Evolutionary conservation across 2,329 filamentous ascomycete genomes (phyloP), one percentile per base, ranked within the genome.

Genomic region (Coleophoma crateriformis): DNA sequence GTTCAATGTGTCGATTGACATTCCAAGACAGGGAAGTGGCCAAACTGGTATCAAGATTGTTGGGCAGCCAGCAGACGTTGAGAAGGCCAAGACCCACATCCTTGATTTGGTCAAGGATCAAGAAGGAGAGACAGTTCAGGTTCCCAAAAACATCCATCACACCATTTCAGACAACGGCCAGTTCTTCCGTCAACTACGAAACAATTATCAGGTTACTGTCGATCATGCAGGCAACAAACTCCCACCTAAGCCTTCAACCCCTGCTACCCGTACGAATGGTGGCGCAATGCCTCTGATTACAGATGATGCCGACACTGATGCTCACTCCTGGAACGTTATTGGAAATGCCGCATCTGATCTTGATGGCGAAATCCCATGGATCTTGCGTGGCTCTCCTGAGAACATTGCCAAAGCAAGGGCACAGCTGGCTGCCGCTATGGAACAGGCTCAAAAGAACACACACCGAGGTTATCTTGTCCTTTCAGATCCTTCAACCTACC

Each of bases 141-240:
- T 99, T 8, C 92, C 94, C 11, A 81, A 84, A 52, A 82, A 84
- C 59, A 75, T 94, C 52, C 94, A 99, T 73, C 89, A 97, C 66
- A 72, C 78, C 52, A 79, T 99, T 58, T 81, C 88, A 47, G 92
- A 96, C 66, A 91, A 92, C 56, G 94, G 92, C 1, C 85, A 90
- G 60, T 88, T 97, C 73, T 96, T 97, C 87, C 88, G 92, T 57
- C 87, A 84, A 61, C 82, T 99, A 39, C 84, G 87, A 56, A 91
- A 84, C 68, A 88, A 96, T 63, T 79, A 88, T 69, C 85, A 88
- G 58, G 90, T 99, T 57, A 94, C 87, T 1, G 87, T 99, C 47
- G 91, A 97, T 67, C 94, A 97, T 65, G 88, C 83, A 49, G 90
- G 91, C 41, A 83, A 94, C 52, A 73, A 85, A 50, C 74, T 87